These are phyloP conservation scores for Beauveria medogensis DNA, from an alignment of 2,329 filamentous ascomycete species.

Conservation along the genomic window DNA sequence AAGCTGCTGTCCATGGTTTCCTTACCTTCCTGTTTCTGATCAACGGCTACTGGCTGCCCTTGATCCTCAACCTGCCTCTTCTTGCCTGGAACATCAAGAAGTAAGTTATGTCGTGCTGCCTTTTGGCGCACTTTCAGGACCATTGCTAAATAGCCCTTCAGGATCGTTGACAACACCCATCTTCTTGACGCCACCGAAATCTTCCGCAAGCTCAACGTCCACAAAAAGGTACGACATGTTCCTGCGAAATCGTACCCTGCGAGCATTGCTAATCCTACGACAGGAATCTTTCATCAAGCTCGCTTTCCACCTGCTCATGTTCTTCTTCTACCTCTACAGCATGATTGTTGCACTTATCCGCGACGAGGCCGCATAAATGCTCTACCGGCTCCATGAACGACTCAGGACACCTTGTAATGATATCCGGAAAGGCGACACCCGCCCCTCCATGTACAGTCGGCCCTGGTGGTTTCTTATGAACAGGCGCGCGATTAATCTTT, in stretches of 20 bases:
- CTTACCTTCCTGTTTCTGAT: constrained; percentile 93
- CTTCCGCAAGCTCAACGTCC: constrained; percentile 96
- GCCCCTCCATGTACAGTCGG: constrained; percentile 3
- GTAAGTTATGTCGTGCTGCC: constrained; percentile 48
- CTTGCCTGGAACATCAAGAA: constrained; percentile 95
- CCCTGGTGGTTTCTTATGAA: constrained; percentile 1
- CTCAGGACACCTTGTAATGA: constrained; percentile 10
- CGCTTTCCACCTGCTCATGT: constrained; percentile 97
- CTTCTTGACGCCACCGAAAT: constrained; percentile 97
- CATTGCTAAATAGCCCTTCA: constrained; percentile 30
- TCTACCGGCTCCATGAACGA: not conserved
- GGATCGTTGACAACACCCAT: constrained; percentile 95
- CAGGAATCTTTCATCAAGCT: constrained; percentile 99
- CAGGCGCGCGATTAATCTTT: constrained; percentile 9
- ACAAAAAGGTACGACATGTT: constrained; percentile 72
- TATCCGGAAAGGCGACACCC: constrained; percentile 5
- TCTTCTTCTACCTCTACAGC: constrained; percentile 99
- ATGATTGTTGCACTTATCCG: constrained; percentile 96
- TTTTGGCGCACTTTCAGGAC: not conserved
- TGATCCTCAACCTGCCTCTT: constrained; percentile 86
- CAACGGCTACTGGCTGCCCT: constrained; percentile 96
- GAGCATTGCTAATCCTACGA: constrained; percentile 18
- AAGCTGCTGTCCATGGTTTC: constrained; percentile 95
- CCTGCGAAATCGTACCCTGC: not conserved
- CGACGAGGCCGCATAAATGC: constrained; percentile 74